phyloP scores from a whole-genome alignment of 1,284 basidiomycete genomes.

The Papiliotrema laurentii region DNA sequence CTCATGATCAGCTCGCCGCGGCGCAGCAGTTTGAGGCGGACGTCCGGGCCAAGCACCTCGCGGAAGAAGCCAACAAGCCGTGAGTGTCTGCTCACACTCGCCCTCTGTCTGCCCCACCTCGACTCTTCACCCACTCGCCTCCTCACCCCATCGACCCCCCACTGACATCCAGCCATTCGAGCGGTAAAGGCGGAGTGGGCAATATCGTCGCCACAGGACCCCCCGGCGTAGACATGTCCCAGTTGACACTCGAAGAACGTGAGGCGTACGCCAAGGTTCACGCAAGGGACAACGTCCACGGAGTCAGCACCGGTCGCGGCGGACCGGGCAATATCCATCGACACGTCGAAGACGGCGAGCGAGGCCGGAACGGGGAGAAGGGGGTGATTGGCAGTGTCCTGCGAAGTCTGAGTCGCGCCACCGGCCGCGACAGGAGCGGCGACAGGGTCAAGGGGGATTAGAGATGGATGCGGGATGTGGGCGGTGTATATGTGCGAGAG shows the following conservation, averaged over 20 bases:
- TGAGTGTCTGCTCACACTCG: constrained; percentile 13
- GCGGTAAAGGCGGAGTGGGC: constrained; percentile 44
- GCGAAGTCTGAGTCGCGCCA: constrained; percentile 40
- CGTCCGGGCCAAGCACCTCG: constrained; percentile 32
- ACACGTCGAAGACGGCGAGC: constrained; percentile 15
- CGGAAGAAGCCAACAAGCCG: constrained; percentile 30
- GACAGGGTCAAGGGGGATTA: constrained; percentile 8
- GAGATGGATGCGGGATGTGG: background rate
- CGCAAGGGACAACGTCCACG: constrained; percentile 21
- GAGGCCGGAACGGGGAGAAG: constrained; percentile 20
- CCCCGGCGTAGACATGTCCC: constrained; percentile 25
- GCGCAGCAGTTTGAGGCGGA: constrained; percentile 31
- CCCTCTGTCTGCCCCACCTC: background rate
- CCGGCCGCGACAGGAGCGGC: constrained; percentile 21
- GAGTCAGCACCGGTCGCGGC: constrained; percentile 33
- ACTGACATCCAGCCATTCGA: constrained; percentile 19
- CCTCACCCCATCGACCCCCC: background rate
- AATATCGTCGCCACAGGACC: constrained; percentile 24
- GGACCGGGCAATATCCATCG: constrained; percentile 12
- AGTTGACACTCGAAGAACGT: constrained; percentile 35
- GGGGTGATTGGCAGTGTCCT: constrained; percentile 40
- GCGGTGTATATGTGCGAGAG: no score
- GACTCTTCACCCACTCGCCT: background rate
- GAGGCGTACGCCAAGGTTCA: constrained; percentile 40
- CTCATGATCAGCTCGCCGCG: constrained; percentile 14